Evolutionary conservation across 768 basidiomycete genomes (phyloP), one percentile per base, ranked within the genome.

Genomic region (Panaeolus cyanescens): DNA sequence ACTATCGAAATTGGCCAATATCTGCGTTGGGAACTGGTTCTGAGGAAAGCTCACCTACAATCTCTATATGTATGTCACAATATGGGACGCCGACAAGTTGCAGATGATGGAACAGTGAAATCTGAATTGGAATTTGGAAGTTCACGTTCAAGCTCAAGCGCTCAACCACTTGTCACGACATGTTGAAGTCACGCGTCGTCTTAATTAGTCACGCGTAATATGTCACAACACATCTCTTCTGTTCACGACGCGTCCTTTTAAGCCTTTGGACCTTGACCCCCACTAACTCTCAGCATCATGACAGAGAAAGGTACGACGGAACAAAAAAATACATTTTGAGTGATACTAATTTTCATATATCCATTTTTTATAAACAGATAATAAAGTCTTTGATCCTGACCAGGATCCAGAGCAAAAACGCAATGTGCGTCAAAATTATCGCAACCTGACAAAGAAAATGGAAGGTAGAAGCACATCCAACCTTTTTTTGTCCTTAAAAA

Each of bases 361-460:
- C n/a, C n/a, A n/a, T n/a, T 1, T 1, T 13, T 28, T 50, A 25
- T n/a, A n/a, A n/a, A 20, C n/a, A n/a, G 19, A 50, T 28, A 50
- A 77, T 55, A 73, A 83, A 17, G 76, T 81, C 12, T 95, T 92
- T 69, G 91, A 95, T 69, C 92, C 92, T 9, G 91, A 95, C 72
- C 93, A 95, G 70, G 84, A 94, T 77, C 86, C 88, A 4, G 88
- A 90, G 63, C 89, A 91, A 70, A 89, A 90, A 72, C 87, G 93
- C 64, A 80, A 80, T 37, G 77, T 95, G 6, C 82, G 93, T 40
- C 87, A 87, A 70, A 79, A 85, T 64, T 95, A 94, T 69, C 87
- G 94, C 62, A 75, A 80, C 15, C 74, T 93, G 60, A 82, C 87
- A 45, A 85, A 82, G 64, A 77, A 77, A 57, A 81, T 89, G 30